phyloP scores from a whole-genome alignment of 495 filamentous ascomycete species.

The Cryomyces antarcticus region DNA sequence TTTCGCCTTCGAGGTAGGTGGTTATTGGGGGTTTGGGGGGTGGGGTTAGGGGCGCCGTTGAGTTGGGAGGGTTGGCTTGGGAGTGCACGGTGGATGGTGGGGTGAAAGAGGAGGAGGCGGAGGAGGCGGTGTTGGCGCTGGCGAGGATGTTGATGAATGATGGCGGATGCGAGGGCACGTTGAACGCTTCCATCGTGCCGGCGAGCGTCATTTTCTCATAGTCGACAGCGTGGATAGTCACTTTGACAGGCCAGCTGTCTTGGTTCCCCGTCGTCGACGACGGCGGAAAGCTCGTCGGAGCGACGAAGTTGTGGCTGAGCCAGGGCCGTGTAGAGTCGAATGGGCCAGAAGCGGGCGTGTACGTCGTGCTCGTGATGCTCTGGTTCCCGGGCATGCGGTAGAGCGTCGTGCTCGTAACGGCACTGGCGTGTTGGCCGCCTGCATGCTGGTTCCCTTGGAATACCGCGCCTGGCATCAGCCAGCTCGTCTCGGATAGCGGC shows the following conservation, averaged over 20 bases:
- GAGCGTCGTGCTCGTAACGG: constrained; percentile 5
- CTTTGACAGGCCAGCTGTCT: constrained; percentile 53
- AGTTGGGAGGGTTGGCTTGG: background rate
- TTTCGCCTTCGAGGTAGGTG: constrained; percentile 59
- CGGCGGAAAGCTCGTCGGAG: constrained; percentile 5
- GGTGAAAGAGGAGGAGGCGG: background rate
- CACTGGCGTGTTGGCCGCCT: constrained; percentile 6
- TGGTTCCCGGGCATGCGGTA: constrained; percentile 12
- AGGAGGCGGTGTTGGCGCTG: constrained; percentile 6
- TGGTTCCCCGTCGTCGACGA: constrained; percentile 20
- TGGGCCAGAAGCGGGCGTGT: constrained; percentile 4
- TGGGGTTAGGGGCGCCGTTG: constrained; percentile 11
- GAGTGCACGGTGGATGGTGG: background rate
- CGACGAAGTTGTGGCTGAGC: constrained; percentile 11
- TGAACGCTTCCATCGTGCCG: constrained; percentile 63
- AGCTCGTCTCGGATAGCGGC: constrained; percentile 38
- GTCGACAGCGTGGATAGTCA: constrained; percentile 50
- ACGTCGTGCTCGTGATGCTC: constrained; percentile 6
- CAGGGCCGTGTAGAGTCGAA: constrained; percentile 16
- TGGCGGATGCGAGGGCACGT: constrained; percentile 31
- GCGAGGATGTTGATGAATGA: constrained; percentile 6
- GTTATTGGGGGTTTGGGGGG: constrained; percentile 42
- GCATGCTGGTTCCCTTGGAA: constrained; percentile 45
- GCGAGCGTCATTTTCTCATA: constrained; percentile 41
- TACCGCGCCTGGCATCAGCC: constrained; percentile 41